These are phyloP conservation scores for Chaetoceros muelleri DNA, from an alignment of 108 stramenopile species.

Conservation along the genomic window DNA sequence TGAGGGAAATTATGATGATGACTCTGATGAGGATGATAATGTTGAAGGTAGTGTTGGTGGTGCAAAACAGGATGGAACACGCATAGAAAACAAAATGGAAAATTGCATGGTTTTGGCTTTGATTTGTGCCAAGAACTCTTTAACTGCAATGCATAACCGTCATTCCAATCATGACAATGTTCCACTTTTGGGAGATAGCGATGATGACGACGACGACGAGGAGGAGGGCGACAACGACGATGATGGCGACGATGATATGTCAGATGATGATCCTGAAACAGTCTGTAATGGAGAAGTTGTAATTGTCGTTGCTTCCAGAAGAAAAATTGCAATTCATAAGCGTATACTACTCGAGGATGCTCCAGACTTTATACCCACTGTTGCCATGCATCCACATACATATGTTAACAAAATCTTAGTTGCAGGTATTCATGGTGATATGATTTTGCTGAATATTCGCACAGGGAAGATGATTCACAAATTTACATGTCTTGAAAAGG, in stretches of 20 bases:
- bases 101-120: slow-evolving; percentile 57
- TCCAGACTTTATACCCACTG: slow-evolving; percentile 40
- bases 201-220: slow-evolving; percentile 6
- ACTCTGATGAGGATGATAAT: background rate
- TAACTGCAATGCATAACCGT: slow-evolving; percentile 13
- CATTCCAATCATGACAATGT: slow-evolving; percentile 17
- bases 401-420: slow-evolving; percentile 83
- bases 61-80: too few species aligned
- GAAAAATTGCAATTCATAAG: slow-evolving; percentile 39
- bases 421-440: slow-evolving; percentile 24
- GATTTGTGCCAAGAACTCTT: slow-evolving; percentile 30
- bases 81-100: slow-evolving; percentile 57
- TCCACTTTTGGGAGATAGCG: background rate
- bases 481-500: slow-evolving; percentile 38
- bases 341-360: slow-evolving; percentile 33
- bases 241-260: slow-evolving; percentile 4
- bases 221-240: slow-evolving; percentile 17
- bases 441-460: slow-evolving; percentile 70
- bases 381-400: slow-evolving; percentile 69
- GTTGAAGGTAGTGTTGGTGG: background rate
- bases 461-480: slow-evolving; percentile 62
- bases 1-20: background rate
- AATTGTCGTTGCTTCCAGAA: slow-evolving; percentile 45
- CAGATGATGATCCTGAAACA: slow-evolving; percentile 13
- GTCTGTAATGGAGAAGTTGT: slow-evolving; percentile 47